A percentile compares a stretch with the other conserved stretches of the same genome.
Conservation (phyloP, 257 asterid species). For the Osmanthus fragrans region DNA sequence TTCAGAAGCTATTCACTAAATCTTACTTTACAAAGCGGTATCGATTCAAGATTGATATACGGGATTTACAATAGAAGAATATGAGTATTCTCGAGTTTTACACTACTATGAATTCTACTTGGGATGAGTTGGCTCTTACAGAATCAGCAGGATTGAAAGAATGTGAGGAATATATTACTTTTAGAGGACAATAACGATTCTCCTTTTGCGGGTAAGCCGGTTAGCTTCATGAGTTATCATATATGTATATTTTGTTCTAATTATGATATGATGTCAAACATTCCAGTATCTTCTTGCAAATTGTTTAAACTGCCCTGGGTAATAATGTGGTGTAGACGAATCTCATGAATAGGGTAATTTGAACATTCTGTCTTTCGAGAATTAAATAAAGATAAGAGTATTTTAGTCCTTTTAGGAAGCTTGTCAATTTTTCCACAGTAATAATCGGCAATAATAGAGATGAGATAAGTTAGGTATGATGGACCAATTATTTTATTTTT, state of each 20-base stretch:
- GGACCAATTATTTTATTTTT: constrained; percentile 17
- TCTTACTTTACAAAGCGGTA: too few relatives aligned
- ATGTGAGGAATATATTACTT: too few relatives aligned
- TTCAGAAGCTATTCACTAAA: too few relatives aligned
- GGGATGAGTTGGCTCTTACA: too few relatives aligned
- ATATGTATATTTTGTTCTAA: too few relatives aligned
- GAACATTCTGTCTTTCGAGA: constrained; percentile 6
- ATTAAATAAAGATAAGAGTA: constrained; percentile 9
- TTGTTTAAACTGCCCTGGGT: background rate
- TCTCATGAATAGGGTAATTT: constrained; percentile 21
- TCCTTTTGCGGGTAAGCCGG: constrained; percentile 79
- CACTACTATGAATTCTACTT: too few relatives aligned
- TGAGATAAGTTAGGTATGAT: constrained; percentile 19
- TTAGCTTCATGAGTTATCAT: background rate
- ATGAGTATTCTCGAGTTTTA: too few relatives aligned
- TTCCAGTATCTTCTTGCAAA: background rate
- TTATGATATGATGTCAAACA: background rate
- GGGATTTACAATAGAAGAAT: too few relatives aligned
- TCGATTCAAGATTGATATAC: too few relatives aligned
- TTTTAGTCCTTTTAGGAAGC: background rate
- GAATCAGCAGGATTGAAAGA: too few relatives aligned
- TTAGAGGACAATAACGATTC: too few relatives aligned
- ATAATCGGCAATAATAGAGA: constrained; percentile 24
- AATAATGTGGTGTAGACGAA: constrained; percentile 15
- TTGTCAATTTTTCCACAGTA: background rate